Evolutionary conservation across 1,139 yeast species (phyloP).

Genomic region (Zygosaccharomyces pseudobailii): DNA sequence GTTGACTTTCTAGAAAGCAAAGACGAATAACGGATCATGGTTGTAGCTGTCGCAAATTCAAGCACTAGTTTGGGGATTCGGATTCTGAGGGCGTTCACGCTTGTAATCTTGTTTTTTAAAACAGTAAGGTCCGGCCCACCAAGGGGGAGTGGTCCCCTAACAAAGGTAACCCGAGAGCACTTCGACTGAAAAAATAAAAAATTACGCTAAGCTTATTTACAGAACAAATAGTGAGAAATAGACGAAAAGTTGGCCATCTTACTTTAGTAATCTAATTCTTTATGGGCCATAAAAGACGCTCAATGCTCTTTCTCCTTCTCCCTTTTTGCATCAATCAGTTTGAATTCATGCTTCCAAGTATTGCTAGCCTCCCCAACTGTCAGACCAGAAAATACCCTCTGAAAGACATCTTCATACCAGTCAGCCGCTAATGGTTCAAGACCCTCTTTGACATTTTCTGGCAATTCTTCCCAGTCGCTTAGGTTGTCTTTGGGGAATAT

Average conservation of each 20-base stretch:
- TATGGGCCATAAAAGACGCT: neutral
- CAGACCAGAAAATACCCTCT: conserved; percentile 59
- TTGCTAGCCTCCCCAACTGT: conserved; percentile 46
- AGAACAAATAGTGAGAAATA: conserved; percentile 2
- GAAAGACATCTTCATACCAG: conserved; percentile 84
- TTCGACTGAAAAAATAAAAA: neutral
- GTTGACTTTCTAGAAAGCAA: neutral
- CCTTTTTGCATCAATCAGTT: conserved; percentile 36
- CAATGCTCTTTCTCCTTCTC: conserved; percentile 7
- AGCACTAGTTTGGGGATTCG: too few relatives aligned
- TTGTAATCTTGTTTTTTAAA: neutral
- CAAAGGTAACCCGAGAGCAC: neutral
- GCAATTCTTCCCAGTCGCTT: conserved; percentile 90
- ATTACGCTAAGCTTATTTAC: conserved; percentile 1
- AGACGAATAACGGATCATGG: conserved; percentile 2
- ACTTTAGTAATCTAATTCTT: too few relatives aligned
- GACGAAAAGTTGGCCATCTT: neutral
- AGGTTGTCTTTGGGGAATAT: conserved; percentile 91
- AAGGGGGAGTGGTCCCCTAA: neutral
- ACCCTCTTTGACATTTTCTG: conserved; percentile 86
- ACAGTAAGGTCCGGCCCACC: neutral
- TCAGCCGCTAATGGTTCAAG: conserved; percentile 83
- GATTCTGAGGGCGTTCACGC: too few relatives aligned
- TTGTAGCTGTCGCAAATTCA: too few relatives aligned
- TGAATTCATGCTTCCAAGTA: conserved; percentile 39